Base-by-base conservation (phyloP, 2,329 filamentous ascomycete genomes). In the Colletotrichum sp. region DNA sequence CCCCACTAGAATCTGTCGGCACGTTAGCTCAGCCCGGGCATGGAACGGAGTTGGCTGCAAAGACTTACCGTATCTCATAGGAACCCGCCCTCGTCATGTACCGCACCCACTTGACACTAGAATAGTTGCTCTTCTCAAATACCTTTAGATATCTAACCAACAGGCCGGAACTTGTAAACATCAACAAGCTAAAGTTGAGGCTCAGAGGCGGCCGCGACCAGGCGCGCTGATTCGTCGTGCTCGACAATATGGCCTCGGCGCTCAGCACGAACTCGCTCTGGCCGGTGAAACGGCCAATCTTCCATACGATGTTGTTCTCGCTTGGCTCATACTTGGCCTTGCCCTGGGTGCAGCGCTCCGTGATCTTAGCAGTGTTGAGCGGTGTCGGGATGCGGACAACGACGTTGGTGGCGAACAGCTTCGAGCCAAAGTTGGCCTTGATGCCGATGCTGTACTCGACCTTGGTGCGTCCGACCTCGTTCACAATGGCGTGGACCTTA, bases 41-140 rank as follows among this genome's bases (percentile, higher is more conserved):
- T 10, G 26, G 18, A 34, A 8, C 2, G 15, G 24, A 28, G 12
- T 26, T 15, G 58, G 10, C 26, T 13, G 30, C 30, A 15, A 32
- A 21, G 18, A 63, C 86, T 80, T 79, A 98, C 93, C 96, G 90
- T 83, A 99, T 98, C 87, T 99, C 97, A 85, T 99, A 99, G 85
- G 96, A 98, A 32, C 97, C 97, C 18, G 96, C 97, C 79, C 96
- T 93, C 21, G 97, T 99, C 97, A 99, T 99, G 86, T 99, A 99
- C 80, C 97, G 90, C 80, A 99, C 97, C 97, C 97, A 99, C 86
- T 99, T 99, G 65, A 99, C 97, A 82, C 96, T 98, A 78, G 95
- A 98, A 84, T 99, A 99, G 85, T 99, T 99, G 85, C 92, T 97
- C 92, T 99, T 99, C 88, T 99, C 97, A 87, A 99, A 99, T 3